Evolutionary conservation across 2,329 filamentous ascomycete species (phyloP).

Genomic region (Hypoxylon sp.): DNA sequence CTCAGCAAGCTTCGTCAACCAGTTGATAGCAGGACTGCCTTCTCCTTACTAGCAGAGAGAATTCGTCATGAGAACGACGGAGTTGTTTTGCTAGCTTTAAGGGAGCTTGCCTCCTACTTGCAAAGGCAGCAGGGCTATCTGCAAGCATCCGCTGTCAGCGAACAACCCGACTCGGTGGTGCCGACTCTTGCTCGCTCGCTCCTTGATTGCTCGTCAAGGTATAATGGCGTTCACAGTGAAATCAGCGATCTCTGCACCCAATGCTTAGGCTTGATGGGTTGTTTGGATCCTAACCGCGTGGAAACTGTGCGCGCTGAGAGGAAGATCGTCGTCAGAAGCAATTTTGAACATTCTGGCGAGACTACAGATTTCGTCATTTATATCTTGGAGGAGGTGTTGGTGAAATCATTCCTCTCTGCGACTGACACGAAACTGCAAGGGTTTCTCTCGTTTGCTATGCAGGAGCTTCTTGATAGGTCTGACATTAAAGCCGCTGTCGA

Average conservation of each 20-base stretch:
- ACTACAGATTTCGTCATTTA: conserved; percentile 87
- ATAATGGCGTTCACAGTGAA: conserved; percentile 71
- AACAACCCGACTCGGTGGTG: conserved; percentile 82
- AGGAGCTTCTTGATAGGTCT: conserved; percentile 83
- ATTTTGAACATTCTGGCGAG: conserved; percentile 82
- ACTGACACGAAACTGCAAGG: conserved; percentile 89
- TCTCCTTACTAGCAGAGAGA: conserved; percentile 76
- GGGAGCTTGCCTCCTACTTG: conserved; percentile 79
- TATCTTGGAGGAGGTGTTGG: conserved; percentile 84
- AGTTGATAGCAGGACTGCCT: conserved; percentile 71
- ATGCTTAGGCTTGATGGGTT: conserved; percentile 88
- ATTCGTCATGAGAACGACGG: conserved; percentile 84
- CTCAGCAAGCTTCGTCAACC: conserved; percentile 71
- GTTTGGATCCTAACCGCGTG: conserved; percentile 88
- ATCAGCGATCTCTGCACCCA: conserved; percentile 79
- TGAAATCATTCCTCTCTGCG: conserved; percentile 89
- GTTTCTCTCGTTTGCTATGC: conserved; percentile 93
- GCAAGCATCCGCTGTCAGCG: conserved; percentile 80
- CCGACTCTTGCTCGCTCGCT: conserved; percentile 77
- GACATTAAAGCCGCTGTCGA: conserved; percentile 70
- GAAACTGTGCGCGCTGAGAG: conserved; percentile 80
- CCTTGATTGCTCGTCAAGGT: conserved; percentile 85
- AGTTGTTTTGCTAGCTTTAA: conserved; percentile 82
- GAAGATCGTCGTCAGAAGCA: conserved; percentile 86
- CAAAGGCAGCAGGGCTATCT: conserved; percentile 77